Evolutionary conservation across 176 grass and related monocot species (phyloP).

Genomic region (Pontederia crassipes): DNA sequence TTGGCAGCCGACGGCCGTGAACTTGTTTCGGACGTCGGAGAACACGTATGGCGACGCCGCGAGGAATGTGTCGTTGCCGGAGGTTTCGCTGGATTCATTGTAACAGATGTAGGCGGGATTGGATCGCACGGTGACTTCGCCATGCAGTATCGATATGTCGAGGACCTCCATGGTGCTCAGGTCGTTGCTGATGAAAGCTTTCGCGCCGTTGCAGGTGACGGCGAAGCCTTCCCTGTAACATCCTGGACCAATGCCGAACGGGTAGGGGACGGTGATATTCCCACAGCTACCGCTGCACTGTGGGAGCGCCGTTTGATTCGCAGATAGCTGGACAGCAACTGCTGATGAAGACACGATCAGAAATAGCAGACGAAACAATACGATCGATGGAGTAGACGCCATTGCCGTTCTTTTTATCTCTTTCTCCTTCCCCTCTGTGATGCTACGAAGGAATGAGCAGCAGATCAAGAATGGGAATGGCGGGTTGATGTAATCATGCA

Average conservation of each 20-base stretch:
- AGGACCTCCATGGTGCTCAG: neutral
- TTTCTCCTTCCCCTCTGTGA: no score
- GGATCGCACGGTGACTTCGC: neutral
- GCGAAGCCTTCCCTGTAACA: neutral
- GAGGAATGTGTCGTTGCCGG: neutral
- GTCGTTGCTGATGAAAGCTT: neutral
- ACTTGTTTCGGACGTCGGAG: constrained; percentile 29
- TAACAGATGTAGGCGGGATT: neutral
- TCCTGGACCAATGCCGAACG: neutral
- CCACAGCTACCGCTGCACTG: neutral
- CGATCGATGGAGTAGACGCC: no score
- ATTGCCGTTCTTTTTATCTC: no score
- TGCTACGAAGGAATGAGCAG: no score
- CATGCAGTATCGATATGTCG: neutral
- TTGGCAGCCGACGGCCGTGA: constrained; percentile 25
- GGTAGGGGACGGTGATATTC: constrained; percentile 2
- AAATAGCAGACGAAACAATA: no score
- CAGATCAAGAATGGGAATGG: no score
- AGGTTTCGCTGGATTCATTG: neutral
- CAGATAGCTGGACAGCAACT: no score
- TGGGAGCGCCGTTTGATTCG: no score
- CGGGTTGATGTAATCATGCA: no score
- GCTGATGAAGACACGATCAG: no score
- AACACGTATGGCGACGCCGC: constrained; percentile 4
- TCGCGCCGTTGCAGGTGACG: neutral